phyloP scores from a whole-genome alignment of 495 filamentous ascomycete species.

The Penicillium fimorum region DNA sequence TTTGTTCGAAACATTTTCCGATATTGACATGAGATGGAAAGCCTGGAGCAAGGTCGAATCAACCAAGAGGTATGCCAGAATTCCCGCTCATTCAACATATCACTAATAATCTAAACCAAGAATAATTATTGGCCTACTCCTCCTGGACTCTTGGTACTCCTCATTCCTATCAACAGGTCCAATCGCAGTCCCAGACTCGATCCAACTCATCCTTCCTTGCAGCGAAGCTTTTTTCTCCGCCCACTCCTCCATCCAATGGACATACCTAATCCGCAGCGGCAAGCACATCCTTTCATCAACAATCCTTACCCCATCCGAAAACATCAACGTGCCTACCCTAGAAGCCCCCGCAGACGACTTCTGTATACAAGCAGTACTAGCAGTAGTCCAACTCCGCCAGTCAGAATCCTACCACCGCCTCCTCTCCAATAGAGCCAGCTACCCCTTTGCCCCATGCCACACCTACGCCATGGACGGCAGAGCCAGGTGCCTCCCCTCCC shows the following conservation, averaged over 20 bases:
- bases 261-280: conserved; percentile 41
- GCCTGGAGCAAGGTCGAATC: conserved; percentile 54
- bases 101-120: conserved; percentile 15
- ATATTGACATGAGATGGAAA: conserved; percentile 52
- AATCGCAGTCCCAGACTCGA: conserved; percentile 46
- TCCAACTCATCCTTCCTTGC: conserved; percentile 50
- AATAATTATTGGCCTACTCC: conserved; percentile 48
- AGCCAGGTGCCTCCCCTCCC: conserved; percentile 38
- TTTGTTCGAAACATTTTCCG: conserved; percentile 45
- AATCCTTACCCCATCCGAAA: conserved; percentile 40
- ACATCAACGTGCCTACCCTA: conserved; percentile 35
- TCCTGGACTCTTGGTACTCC: conserved; percentile 53
- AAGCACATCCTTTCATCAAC: conserved; percentile 42
- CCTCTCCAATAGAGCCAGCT: conserved; percentile 41
- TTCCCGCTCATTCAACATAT: neutral
- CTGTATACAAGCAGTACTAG: conserved; percentile 39
- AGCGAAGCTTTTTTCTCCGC: conserved; percentile 47
- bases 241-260: conserved; percentile 46
- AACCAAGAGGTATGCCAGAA: conserved; percentile 40
- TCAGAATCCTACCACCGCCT: conserved; percentile 49
- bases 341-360: conserved; percentile 39
- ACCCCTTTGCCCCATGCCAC: conserved; percentile 45
- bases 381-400: conserved; percentile 44
- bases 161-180: conserved; percentile 49
- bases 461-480: conserved; percentile 47